Evolutionary conservation across 805 yeast genomes (phyloP).

Genomic region (Suhomyces prunicola): DNA sequence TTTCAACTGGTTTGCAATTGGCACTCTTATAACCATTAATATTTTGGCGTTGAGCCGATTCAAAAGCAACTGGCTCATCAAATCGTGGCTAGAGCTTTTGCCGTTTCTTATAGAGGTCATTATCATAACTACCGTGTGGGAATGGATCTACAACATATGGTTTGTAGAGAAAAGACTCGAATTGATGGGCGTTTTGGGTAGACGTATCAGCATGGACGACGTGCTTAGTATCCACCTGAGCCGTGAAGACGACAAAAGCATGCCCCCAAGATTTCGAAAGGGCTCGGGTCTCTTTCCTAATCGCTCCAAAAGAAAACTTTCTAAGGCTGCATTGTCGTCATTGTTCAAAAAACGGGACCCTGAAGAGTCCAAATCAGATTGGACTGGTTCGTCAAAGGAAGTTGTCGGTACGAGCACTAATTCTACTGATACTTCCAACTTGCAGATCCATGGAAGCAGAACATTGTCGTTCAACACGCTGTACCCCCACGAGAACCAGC

Average conservation of each 20-base stretch:
- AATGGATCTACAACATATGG: slow-evolving; percentile 59
- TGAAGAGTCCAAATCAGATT: background rate
- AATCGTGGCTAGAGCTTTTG: slow-evolving; percentile 47
- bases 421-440: background rate
- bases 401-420: background rate
- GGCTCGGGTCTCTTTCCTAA: background rate
- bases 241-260: background rate
- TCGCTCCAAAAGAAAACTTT: background rate
- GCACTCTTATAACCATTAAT: slow-evolving; percentile 33
- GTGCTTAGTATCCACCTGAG: slow-evolving; percentile 13
- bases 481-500: slow-evolving; percentile 1
- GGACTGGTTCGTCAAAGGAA: slow-evolving; percentile 1
- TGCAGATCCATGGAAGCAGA: background rate
- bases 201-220: slow-evolving; percentile 51
- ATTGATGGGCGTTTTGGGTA: slow-evolving; percentile 57
- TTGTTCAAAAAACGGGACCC: background rate
- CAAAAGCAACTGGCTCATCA: slow-evolving; percentile 34
- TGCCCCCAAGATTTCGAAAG: background rate
- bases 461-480: background rate
- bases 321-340: background rate
- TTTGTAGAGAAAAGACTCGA: slow-evolving; percentile 49
- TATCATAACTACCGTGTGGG: slow-evolving; percentile 57
- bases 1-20: slow-evolving; percentile 39
- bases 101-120: slow-evolving; percentile 46
- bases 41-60: slow-evolving; percentile 25